These are phyloP conservation scores for Phytophthora nicotianae DNA, from an alignment of 352 stramenopile genomes.

Conservation along the genomic window DNA sequence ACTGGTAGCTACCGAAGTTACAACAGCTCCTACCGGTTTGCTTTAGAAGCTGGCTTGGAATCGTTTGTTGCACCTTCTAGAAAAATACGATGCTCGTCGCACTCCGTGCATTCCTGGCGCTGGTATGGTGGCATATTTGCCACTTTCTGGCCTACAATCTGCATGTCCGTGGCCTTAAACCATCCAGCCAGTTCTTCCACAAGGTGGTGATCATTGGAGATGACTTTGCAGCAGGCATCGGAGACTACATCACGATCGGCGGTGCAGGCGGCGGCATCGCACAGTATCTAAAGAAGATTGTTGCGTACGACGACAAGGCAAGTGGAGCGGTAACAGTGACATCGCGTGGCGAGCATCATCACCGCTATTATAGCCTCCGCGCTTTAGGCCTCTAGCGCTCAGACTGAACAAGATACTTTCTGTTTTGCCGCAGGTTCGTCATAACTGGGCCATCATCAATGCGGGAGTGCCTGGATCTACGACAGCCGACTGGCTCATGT, in stretches of 20 bases:
- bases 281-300: constrained; percentile 55
- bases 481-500: constrained; percentile 71
- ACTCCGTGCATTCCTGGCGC: constrained; percentile 58
- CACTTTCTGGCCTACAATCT: constrained; percentile 50
- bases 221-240: constrained; percentile 80
- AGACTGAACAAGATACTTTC: constrained; percentile 20
- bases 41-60: too few relatives aligned
- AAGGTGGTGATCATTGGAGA: constrained; percentile 87
- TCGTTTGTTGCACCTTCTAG: not conserved
- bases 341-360: not conserved
- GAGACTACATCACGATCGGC: constrained; percentile 76
- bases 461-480: constrained; percentile 64
- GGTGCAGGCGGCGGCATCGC: constrained; percentile 49
- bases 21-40: not conserved
- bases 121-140: constrained; percentile 78
- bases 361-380: not conserved
- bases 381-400: not conserved
- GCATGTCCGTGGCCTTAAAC: constrained; percentile 53
- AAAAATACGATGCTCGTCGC: constrained; percentile 29
- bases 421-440: constrained; percentile 57
- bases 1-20: too few relatives aligned
- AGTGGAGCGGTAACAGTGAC: not conserved
- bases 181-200: constrained; percentile 71
- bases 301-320: constrained; percentile 69
- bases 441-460: constrained; percentile 85